Evolutionary conservation across 306 rosid genomes (phyloP), one percentile per base, ranked within the genome.

Genomic region (Crataegus laevigata): DNA sequence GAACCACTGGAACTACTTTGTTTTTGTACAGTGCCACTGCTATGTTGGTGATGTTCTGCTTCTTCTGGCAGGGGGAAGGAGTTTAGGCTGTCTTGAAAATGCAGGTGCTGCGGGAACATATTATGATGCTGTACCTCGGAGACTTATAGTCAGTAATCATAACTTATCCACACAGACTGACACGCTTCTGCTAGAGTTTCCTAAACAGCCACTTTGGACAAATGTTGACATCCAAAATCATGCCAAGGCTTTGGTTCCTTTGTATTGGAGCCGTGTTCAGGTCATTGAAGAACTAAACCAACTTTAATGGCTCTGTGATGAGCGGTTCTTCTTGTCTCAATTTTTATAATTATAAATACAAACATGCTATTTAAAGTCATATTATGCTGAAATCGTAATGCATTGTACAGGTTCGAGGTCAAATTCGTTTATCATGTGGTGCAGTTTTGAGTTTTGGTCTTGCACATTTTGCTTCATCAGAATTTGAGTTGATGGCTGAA

Each of bases 261-360:
- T 94, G 71, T 90, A 84, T 69, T 94, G 98, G 98, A 94, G 98
- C 83, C 96, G 96, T 68, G 94, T 94, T 82, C 97, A 91, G 98
- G 98, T 94, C 77, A 83, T 75, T 84, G 59, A 80, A 81, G 75
- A 47, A 14, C 52, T 47, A 47, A 81, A 61, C 77, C 67, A 61
- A 60, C 24, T n/a, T 73, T 26, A 69, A 11, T 13, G 30, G 75
- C 69, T 63, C 57, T 69, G 75, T n/a, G 38, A 45, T 52, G 34
- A 25, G 26, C 4, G 66, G 62, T 14, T 11, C 11, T 57, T 57
- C 62, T 22, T 57, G 29, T 57, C 62, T 57, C 24, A 57, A 5
- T 22, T 11, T 22, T 36, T 36, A 36, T 22, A 25, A 22, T 26
- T 25, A 61, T 14, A 26, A 61, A 2, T 14, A 61, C 3, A 61